These are phyloP conservation scores for Endotrypanum monterogeii DNA, from an alignment of 208 protist genomes.

Conservation along the genomic window DNA sequence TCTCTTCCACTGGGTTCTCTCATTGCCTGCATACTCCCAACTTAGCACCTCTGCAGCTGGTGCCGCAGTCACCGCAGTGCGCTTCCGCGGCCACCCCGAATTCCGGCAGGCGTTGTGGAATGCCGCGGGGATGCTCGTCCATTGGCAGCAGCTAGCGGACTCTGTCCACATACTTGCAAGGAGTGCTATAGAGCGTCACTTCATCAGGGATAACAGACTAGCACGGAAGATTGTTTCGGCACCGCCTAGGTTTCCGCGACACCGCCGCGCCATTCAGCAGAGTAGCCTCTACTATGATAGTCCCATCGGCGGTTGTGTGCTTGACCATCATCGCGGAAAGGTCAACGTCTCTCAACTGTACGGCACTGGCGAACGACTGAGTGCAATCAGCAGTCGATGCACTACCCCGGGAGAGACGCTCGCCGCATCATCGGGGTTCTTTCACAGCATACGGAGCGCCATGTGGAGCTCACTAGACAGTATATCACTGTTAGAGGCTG, in stretches of 20 bases:
- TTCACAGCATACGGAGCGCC: constrained; percentile 12
- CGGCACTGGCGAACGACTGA: constrained; percentile 1
- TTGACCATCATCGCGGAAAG: constrained; percentile 23
- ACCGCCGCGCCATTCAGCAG: constrained; percentile 20
- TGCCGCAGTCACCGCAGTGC: background rate
- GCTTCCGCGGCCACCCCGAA: background rate
- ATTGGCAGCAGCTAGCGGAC: constrained; percentile 20
- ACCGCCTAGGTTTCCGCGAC: constrained; percentile 10
- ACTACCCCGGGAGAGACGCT: background rate
- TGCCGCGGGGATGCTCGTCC: constrained; percentile 12
- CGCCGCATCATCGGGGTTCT: constrained; percentile 7
- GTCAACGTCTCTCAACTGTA: constrained; percentile 23
- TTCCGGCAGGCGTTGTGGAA: constrained; percentile 1
- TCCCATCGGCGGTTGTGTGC: background rate
- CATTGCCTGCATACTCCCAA: background rate
- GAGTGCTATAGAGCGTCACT: background rate
- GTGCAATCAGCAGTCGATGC: background rate
- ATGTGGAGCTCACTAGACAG: background rate
- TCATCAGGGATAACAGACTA: no score
- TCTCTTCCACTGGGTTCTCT: constrained; percentile 30
- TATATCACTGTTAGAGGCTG: constrained; percentile 8
- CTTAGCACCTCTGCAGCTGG: background rate
- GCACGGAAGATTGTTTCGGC: constrained; percentile 4
- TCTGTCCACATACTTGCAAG: background rate
- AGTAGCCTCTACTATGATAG: constrained; percentile 1